Base-by-base conservation (phyloP, 305 asterid species). In the Fraxinus dipetala region DNA sequence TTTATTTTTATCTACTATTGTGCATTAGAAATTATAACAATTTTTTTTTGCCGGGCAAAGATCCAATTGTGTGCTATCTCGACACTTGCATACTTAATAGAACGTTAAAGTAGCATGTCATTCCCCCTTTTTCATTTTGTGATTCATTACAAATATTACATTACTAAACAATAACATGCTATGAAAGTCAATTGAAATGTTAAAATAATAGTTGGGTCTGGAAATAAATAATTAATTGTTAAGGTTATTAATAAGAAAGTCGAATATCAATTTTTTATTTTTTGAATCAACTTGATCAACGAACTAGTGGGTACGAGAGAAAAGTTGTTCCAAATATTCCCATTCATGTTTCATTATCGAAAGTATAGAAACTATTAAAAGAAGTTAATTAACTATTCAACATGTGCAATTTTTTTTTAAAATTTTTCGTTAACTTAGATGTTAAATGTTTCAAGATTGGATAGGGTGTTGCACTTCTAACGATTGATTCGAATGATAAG, bases 61-160 rank as follows among this genome's bases (percentile, higher is more conserved):
- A 34, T 34, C 38, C 38, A 35, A 35, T 6, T 35, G 18, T 14
- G 13, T 8, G 45, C 45, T 35, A 35, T 35, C 43, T 85, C 16
- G 80, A 83, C 88, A 85, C 85, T 72, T 77, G 67, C 77, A 11
- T 76, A 75, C 81, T 78, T 84, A 75, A 82, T 80, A 81, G 88
- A 86, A 87, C 88, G 88, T 89, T 83, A 85, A 80, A 83, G 83
- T 80, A 85, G 86, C 89, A 63, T 36, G 85, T 86, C 86, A 86
- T 84, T 84, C 86, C 81, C 51, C 83, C 80, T 38, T 81, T 79
- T 72, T 69, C 14, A 2, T 40, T 30, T 75, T 76, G 79, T 79
- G 83, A 75, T 84, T 85, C 84, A 80, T 85, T 65, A 8, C 10
- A 9, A 26, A 24, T 22, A 65, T 26, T 65, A 24, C 28, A 65